Evolutionary conservation across 106 monocot genomes (phyloP).

Genomic region (Dendrobium officinale): DNA sequence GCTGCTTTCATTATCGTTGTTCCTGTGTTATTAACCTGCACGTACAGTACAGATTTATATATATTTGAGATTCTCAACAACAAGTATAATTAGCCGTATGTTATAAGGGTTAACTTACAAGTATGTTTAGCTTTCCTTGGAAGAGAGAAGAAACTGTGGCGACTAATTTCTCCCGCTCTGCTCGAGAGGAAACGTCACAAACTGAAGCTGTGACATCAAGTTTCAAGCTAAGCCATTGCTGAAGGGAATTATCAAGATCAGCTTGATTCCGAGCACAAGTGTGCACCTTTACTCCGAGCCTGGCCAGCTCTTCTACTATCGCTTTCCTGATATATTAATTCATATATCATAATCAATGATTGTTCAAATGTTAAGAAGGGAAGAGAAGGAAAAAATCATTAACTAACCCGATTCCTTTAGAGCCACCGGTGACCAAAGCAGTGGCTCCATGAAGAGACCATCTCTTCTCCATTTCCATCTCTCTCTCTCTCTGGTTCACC

Average conservation of each 20-base stretch:
- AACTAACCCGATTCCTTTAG: conserved; percentile 43
- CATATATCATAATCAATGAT: neutral
- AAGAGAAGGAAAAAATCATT: too few species aligned
- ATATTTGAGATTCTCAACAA: too few species aligned
- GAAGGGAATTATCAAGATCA: conserved; percentile 42
- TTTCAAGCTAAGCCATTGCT: conserved; percentile 34
- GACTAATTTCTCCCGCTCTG: conserved; percentile 36
- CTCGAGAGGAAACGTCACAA: conserved; percentile 36
- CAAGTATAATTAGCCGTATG: too few species aligned
- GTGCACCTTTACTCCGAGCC: conserved; percentile 56
- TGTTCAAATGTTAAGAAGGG: neutral
- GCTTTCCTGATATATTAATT: conserved; percentile 7
- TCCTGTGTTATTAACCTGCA: conserved; percentile 15
- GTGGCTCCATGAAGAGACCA: conserved; percentile 39
- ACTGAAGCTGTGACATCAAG: conserved; percentile 51
- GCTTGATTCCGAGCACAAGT: conserved; percentile 67
- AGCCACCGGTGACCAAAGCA: conserved; percentile 54
- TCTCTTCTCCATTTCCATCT: neutral
- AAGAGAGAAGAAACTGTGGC: conserved; percentile 23
- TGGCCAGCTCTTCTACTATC: conserved; percentile 47
- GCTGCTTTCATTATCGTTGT: neutral
- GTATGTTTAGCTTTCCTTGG: conserved; percentile 74
- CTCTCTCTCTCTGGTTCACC: neutral
- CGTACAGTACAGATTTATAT: too few species aligned
- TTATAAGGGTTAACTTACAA: conserved; percentile 28